Evolutionary conservation across 331 rosid genomes (phyloP), one percentile per base, ranked within the genome.

Genomic region (Malus hybrid): DNA sequence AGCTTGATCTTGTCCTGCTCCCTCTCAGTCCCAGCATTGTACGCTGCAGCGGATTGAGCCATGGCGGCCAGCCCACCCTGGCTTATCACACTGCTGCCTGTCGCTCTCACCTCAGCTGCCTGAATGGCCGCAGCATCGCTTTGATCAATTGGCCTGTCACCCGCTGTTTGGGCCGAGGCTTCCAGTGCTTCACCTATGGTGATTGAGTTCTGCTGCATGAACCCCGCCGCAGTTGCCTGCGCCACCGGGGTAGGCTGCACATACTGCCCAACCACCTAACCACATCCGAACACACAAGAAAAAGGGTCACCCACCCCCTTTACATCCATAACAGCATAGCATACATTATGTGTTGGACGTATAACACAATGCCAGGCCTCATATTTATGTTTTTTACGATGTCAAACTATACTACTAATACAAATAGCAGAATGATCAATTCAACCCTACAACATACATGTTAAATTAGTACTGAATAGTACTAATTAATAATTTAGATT

Each of bases 121-220:
- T 88, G 90, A 72, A 91, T 89, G 1, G 93, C 94, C 0, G 90
- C 86, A 0, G 91, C 98, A 7, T 91, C 91, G 42, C 90, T 81
- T 78, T 80, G 87, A 10, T 86, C 91, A 70, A 91, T 84, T 5
- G 86, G 79, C 82, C 86, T 88, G 10, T 86, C 55, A 0, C 96
- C 93, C 5, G 70, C 77, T 0, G 86, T 83, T 24, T 71, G 72
- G 0, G 88, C 86, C 18, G 87, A 75, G 0, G 97, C 97, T 84
- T 93, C 98, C 55, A 89, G 78, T 9, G 97, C 98, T 64, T 91
- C 89, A 3, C 96, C 98, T 33, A 93, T 88, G 4, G 95, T 91
- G 15, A 91, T 75, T 3, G 81, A 75, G 33, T 66, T 77, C 68
- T 78, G 75, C 56, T 66, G 68, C 60, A 26, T 26, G 29, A 14